phyloP scores from a whole-genome alignment of 257 asterid genomes.

The Eucommia ulmoides region DNA sequence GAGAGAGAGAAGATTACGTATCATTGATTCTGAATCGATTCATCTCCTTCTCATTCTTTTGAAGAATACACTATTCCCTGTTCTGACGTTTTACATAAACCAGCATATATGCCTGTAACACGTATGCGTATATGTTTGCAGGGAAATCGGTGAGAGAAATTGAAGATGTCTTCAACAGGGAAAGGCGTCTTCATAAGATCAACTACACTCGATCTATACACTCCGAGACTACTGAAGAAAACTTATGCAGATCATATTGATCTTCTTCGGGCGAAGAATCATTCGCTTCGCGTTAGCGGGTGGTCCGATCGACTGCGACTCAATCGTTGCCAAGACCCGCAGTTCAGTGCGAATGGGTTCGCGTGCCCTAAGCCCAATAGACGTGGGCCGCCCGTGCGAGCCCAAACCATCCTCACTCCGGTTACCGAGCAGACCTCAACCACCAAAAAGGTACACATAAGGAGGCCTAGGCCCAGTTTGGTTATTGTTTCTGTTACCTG shows the following conservation, averaged over 20 bases:
- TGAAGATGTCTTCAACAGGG: constrained; percentile 35
- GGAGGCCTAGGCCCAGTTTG: background rate
- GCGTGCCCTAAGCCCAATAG: constrained; percentile 15
- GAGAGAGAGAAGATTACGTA: background rate
- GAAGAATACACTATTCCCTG: background rate
- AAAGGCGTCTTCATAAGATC: constrained; percentile 39
- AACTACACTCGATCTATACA: constrained; percentile 17
- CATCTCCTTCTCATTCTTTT: background rate
- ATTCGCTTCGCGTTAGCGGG: constrained; percentile 11
- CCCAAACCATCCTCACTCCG: constrained; percentile 47
- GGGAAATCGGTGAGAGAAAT: background rate
- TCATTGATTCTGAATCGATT: background rate
- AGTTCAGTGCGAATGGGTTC: constrained; percentile 16
- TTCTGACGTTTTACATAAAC: background rate
- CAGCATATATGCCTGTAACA: background rate
- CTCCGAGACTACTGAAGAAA: constrained; percentile 25
- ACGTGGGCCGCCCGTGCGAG: constrained; percentile 12
- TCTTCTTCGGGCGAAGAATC: constrained; percentile 10
- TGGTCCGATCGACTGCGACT: constrained; percentile 20
- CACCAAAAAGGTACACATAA: constrained; percentile 34
- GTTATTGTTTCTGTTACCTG: background rate
- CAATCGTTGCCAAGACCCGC: constrained; percentile 16
- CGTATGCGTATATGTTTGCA: background rate
- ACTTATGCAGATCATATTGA: constrained; percentile 21
- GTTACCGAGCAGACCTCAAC: constrained; percentile 50